Conservation (phyloP, 2,329 filamentous ascomycete species). For the Elsinoe perseae region DNA sequence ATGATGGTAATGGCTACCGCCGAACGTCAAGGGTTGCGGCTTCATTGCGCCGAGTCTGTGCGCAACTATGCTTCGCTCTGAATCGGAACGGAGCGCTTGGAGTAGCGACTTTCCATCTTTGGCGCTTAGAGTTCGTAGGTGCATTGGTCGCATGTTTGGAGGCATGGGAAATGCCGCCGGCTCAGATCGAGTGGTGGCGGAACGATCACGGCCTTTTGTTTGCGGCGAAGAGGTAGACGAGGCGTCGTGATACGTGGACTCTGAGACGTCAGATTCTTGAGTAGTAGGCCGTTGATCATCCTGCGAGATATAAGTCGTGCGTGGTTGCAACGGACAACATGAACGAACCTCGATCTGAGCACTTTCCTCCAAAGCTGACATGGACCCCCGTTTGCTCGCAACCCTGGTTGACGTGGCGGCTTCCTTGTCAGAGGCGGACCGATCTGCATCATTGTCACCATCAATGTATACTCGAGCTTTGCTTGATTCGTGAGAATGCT, state of each 20-base stretch:
- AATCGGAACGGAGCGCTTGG: constrained; percentile 17
- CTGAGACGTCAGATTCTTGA: not conserved
- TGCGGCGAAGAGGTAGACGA: constrained; percentile 7
- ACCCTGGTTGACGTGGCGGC: constrained; percentile 3
- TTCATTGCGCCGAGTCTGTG: constrained; percentile 10
- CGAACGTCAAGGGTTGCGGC: constrained; percentile 4
- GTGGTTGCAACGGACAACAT: not conserved
- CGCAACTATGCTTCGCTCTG: constrained; percentile 13
- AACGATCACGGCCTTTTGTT: not conserved
- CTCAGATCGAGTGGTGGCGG: constrained; percentile 11
- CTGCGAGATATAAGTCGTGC: not conserved
- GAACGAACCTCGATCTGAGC: constrained; percentile 25
- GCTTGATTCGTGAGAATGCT: not conserved
- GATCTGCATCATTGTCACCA: constrained; percentile 13
- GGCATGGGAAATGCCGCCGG: constrained; percentile 11
- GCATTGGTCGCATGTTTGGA: constrained; percentile 8
- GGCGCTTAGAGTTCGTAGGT: constrained; percentile 4
- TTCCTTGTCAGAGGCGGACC: constrained; percentile 13
- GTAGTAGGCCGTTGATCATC: not conserved
- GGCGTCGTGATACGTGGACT: constrained; percentile 12
- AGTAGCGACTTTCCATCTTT: constrained; percentile 8
- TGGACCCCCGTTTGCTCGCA: constrained; percentile 27
- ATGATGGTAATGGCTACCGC: not conserved
- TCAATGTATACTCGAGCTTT: constrained; percentile 8
- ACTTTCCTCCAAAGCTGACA: constrained; percentile 29